These are phyloP conservation scores for Hamamelis virginiana DNA, from an alignment of 164 flowering plant genomes.

Conservation along the genomic window DNA sequence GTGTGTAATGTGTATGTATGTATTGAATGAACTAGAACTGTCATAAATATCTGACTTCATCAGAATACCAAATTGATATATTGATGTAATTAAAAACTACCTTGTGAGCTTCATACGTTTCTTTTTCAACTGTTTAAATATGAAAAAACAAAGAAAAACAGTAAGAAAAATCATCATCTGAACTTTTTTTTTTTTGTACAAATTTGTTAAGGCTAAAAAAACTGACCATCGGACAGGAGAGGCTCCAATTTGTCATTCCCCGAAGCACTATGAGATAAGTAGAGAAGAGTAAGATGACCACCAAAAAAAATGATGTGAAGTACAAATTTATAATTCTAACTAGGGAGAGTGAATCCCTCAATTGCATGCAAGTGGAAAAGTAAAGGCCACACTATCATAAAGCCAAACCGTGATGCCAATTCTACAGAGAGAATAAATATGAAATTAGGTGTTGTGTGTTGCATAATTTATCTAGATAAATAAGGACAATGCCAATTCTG, in stretches of 20 bases:
- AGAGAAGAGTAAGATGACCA: constrained; percentile 2
- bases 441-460: no score
- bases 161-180: not conserved
- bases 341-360: not conserved
- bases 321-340: not conserved
- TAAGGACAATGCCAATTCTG: no score
- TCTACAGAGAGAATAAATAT: no score
- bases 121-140: constrained; percentile 29
- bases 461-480: no score
- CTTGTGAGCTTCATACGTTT: constrained; percentile 41
- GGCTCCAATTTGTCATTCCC: constrained; percentile 30
- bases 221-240: constrained; percentile 40
- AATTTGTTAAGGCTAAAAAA: not conserved
- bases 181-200: no score
- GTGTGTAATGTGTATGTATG: not conserved
- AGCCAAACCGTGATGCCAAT: no score
- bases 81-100: constrained; percentile 17
- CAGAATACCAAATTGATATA: not conserved
- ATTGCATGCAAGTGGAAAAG: not conserved
- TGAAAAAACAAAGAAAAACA: not conserved
- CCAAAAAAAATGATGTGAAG: not conserved
- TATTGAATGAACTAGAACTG: not conserved
- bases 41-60: not conserved
- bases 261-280: constrained; percentile 30
- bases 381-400: not conserved